Base-by-base conservation (phyloP, 352 stramenopile species). In the Phytophthora constricta region DNA sequence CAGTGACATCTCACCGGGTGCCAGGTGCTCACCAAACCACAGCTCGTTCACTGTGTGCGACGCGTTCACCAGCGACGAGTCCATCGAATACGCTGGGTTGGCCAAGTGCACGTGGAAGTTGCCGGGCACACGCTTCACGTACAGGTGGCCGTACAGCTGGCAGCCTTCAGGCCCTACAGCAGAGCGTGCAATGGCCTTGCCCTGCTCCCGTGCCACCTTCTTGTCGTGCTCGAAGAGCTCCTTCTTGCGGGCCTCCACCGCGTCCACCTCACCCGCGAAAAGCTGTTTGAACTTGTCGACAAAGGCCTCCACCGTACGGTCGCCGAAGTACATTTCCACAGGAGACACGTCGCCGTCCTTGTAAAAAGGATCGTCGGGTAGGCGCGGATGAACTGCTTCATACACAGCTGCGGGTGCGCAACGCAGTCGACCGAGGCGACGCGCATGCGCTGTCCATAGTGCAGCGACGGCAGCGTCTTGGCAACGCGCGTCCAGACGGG, bases 21-120 rank as follows among this genome's bases (percentile, higher is more conserved):
- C 70, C 72, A 93, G 54, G 67, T 82, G 70, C 70, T 94, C 84
- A 59, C 97, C 97, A 79, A 99, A 99, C 72, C 91, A 98, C 22
- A 99, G 76, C 73, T 99, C 94, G 72, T 98, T 96, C 25, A 99
- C 96, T 33, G 94, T 84, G 81, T 99, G 97, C 31, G 90, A 96
- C 31, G 98, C 82, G 72, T 99, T 99, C 31, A 94, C 87, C 47
- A 95, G 77, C 58, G 77, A 85, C 42, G 79, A 82, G 65, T 92
- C 86, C 87, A 96, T 94, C 58, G 87, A 96, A 76, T 92, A 96
- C 48, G 93, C 93, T 23, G 96, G 92, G 81, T 99, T 98, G n/a
- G 97, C 70, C 78, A 99, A 90, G 77, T 99, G 96, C 62, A 99
- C 95, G 81, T 99, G 97, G 81, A 99, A 99, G 76, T 99, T 99